A percentile compares a stretch with the other conserved stretches of the same genome.
Conservation (phyloP, 441 rosid species). For the Adansonia gregorii region DNA sequence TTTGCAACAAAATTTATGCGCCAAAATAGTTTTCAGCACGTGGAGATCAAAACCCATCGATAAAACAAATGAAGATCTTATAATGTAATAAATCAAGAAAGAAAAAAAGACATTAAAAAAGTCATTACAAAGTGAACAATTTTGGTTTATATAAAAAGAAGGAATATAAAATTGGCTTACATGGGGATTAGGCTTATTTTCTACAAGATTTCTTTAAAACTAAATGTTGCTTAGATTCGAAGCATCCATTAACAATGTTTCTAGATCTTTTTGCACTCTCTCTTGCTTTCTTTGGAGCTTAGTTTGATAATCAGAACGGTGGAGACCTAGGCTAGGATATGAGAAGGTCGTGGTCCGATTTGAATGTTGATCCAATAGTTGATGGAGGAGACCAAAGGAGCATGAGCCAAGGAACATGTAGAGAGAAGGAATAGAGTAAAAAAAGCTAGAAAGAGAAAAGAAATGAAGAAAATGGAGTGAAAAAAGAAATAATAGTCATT, state of each 20-base stretch:
- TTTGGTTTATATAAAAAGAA: not conserved
- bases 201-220: conserved; percentile 39
- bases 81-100: conserved; percentile 36
- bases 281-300: conserved; percentile 30
- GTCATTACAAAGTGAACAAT: conserved; percentile 12
- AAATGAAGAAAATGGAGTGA: too few relatives aligned
- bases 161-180: conserved; percentile 41
- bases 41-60: conserved; percentile 41
- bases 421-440: too few relatives aligned
- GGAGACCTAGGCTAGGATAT: too few relatives aligned
- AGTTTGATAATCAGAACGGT: too few relatives aligned
- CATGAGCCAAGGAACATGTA: too few relatives aligned
- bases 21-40: conserved; percentile 34
- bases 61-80: conserved; percentile 45
- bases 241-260: conserved; percentile 40
- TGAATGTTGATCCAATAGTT: too few relatives aligned
- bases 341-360: too few relatives aligned
- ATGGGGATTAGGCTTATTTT: conserved; percentile 35
- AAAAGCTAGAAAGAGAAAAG: too few relatives aligned
- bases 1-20: conserved; percentile 45
- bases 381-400: too few relatives aligned
- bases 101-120: not conserved
- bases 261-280: conserved; percentile 29
- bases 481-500: too few relatives aligned
- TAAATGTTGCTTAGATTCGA: conserved; percentile 43